phyloP scores from a whole-genome alignment of 1,284 basidiomycete species.

The Apiotrichum akiyoshidainum region DNA sequence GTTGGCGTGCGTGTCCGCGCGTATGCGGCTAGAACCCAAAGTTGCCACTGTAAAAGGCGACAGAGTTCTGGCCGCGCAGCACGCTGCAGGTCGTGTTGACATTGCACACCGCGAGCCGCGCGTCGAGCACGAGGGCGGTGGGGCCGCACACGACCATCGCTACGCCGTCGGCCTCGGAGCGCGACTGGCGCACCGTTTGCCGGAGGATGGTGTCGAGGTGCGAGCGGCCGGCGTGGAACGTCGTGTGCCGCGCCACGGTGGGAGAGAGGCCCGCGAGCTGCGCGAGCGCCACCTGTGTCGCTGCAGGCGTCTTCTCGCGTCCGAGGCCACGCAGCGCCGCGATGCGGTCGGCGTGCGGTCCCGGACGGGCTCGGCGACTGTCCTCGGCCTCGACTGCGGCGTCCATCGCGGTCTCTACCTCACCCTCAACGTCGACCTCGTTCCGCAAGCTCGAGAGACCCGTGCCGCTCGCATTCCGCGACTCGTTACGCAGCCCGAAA shows the following conservation, averaged over 20 bases:
- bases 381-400: neutral
- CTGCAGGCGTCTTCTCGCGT: no score
- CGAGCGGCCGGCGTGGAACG: constrained; percentile 12
- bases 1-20: no score
- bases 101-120: constrained; percentile 20
- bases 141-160: constrained; percentile 31
- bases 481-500: no score
- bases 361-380: neutral
- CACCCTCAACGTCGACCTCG: neutral
- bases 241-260: neutral
- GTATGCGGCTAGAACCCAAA: neutral
- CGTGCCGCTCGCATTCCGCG: no score
- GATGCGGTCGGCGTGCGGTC: no score
- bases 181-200: constrained; percentile 1
- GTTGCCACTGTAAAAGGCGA: neutral
- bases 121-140: constrained; percentile 18
- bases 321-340: no score
- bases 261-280: constrained; percentile 1
- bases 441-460: neutral
- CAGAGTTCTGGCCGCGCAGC: constrained; percentile 20
- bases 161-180: constrained; percentile 11
- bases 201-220: constrained; percentile 15
- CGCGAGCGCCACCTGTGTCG: neutral
- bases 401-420: neutral
- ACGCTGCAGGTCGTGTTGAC: constrained; percentile 23